A percentile compares a stretch with the other conserved stretches of the same genome.
phyloP scores from a whole-genome alignment of 2,329 filamentous ascomycete species.

The Fusarium multiceps region DNA sequence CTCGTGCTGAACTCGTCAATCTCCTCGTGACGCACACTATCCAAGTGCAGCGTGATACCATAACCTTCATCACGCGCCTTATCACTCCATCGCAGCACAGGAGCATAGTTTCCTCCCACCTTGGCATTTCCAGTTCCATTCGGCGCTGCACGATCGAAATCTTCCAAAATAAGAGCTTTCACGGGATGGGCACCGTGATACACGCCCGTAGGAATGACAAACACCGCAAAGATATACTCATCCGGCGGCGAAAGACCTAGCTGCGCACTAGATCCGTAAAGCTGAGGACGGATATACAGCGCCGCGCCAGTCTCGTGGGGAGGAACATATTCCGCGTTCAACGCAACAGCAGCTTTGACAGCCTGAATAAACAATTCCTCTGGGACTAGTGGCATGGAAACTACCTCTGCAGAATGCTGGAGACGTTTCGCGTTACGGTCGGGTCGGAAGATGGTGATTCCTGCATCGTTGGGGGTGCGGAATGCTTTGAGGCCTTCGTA shows the following conservation, averaged over 20 bases:
- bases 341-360: conserved; percentile 81
- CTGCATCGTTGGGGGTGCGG: conserved; percentile 74
- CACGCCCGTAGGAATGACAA: conserved; percentile 89
- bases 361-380: conserved; percentile 79
- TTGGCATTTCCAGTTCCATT: conserved; percentile 92
- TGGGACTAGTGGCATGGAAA: conserved; percentile 85
- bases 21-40: conserved; percentile 84
- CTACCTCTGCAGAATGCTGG: conserved; percentile 84
- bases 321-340: conserved; percentile 92
- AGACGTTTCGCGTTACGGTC: conserved; percentile 85
- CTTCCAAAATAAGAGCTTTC: conserved; percentile 87
- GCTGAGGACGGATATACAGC: conserved; percentile 90
- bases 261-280: conserved; percentile 90
- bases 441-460: conserved; percentile 89
- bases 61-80: conserved; percentile 81
- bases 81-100: conserved; percentile 88
- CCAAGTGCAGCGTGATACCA: conserved; percentile 94
- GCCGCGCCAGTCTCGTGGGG: conserved; percentile 89
- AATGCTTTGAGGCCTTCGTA: conserved; percentile 99
- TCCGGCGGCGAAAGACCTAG: conserved; percentile 87
- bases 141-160: conserved; percentile 94
- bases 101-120: conserved; percentile 95
- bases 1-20: conserved; percentile 97
- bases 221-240: conserved; percentile 92
- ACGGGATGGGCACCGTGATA: conserved; percentile 93